Conservation (phyloP, 176 grass and related monocot species). For the Luzula sylvatica region DNA sequence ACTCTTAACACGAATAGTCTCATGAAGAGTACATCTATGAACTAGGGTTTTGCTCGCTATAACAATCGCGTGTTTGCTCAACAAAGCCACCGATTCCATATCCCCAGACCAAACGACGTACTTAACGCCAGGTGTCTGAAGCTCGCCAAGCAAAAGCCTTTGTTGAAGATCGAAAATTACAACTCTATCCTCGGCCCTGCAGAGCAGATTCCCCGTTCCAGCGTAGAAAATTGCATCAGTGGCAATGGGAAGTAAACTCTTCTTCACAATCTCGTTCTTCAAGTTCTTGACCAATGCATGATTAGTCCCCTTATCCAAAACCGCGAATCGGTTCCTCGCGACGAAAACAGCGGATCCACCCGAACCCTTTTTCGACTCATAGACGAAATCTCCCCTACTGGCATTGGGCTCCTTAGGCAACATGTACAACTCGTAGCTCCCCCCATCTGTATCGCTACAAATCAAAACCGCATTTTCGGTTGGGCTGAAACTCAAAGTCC, state of each 20-base stretch:
- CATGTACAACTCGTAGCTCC: slow-evolving; percentile 78
- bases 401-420: slow-evolving; percentile 56
- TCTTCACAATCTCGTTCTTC: slow-evolving; percentile 94
- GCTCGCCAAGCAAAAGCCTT: slow-evolving; percentile 69
- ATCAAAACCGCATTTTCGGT: slow-evolving; percentile 90
- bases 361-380: slow-evolving; percentile 70
- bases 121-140: slow-evolving; percentile 68
- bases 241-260: slow-evolving; percentile 67
- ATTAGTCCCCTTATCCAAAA: slow-evolving; percentile 87
- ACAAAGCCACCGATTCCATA: slow-evolving; percentile 89
- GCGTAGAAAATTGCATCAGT: slow-evolving; percentile 87
- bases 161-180: slow-evolving; percentile 90
- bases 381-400: slow-evolving; percentile 69
- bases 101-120: slow-evolving; percentile 89
- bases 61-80: slow-evolving; percentile 90
- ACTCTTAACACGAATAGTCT: slow-evolving; percentile 99
- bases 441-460: slow-evolving; percentile 81
- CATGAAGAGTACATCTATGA: slow-evolving; percentile 79
- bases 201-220: slow-evolving; percentile 78
- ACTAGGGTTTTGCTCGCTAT: slow-evolving; percentile 87
- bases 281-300: slow-evolving; percentile 75
- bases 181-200: slow-evolving; percentile 77
- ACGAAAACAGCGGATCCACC: slow-evolving; percentile 74
- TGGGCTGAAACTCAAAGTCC: slow-evolving; percentile 68
- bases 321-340: slow-evolving; percentile 76